phyloP scores from a whole-genome alignment of 805 yeast genomes.

The Candida xyloterini region DNA sequence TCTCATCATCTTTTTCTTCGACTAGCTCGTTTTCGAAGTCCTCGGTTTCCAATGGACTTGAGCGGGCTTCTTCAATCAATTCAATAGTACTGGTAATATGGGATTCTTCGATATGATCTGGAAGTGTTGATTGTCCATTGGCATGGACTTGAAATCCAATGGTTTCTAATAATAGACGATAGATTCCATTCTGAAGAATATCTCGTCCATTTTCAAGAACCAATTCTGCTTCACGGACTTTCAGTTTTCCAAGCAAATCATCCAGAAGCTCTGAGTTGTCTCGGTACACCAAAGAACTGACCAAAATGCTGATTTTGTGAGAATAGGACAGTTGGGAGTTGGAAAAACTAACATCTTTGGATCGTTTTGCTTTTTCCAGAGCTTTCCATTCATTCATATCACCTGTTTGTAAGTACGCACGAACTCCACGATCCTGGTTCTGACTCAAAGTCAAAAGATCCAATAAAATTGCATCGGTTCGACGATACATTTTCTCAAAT shows the following conservation, averaged over 20 bases:
- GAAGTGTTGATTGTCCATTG: slow-evolving; percentile 3
- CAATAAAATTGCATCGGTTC: slow-evolving; percentile 51
- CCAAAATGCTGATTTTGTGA: slow-evolving; percentile 25
- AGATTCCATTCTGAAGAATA: slow-evolving; percentile 12
- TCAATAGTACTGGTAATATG: slow-evolving; percentile 14
- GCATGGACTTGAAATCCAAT: slow-evolving; percentile 19
- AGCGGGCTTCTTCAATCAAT: slow-evolving; percentile 18
- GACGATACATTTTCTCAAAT: slow-evolving; percentile 44
- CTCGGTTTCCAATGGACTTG: slow-evolving; percentile 24
- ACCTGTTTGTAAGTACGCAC: slow-evolving; percentile 61
- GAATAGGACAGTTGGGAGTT: slow-evolving; percentile 21
- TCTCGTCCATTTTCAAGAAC: slow-evolving; percentile 6
- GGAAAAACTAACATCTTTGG: slow-evolving; percentile 17
- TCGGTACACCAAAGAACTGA: slow-evolving; percentile 33
- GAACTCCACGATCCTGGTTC: slow-evolving; percentile 45
- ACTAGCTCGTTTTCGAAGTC: slow-evolving; percentile 22
- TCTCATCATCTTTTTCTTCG: not conserved
- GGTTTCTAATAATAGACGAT: slow-evolving; percentile 23
- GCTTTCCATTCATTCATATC: slow-evolving; percentile 40
- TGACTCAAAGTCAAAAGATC: slow-evolving; percentile 62
- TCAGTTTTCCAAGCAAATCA: slow-evolving; percentile 42
- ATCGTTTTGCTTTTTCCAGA: slow-evolving; percentile 23
- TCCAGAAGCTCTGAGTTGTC: slow-evolving; percentile 44
- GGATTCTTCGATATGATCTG: slow-evolving; percentile 5
- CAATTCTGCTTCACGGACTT: slow-evolving; percentile 20